Evolutionary conservation across 2,329 filamentous ascomycete species (phyloP).

Genomic region (Apiospora sp.): DNA sequence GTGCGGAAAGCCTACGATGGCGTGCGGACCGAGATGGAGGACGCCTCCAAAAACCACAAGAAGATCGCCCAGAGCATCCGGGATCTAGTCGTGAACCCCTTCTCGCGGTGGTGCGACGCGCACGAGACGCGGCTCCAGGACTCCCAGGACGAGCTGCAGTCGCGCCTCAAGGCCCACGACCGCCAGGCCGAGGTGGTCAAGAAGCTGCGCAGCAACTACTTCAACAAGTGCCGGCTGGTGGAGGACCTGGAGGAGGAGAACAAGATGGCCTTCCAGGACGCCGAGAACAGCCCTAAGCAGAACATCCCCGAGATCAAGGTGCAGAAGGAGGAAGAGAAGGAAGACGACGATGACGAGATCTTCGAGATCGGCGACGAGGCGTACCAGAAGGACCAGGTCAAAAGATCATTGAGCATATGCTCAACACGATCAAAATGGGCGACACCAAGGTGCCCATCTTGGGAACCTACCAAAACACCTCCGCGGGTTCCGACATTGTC

Average conservation of each 20-base stretch:
- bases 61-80: conserved; percentile 97
- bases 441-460: conserved; percentile 96
- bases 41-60: conserved; percentile 86
- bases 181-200: conserved; percentile 89
- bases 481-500: conserved; percentile 89
- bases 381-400: conserved; percentile 85
- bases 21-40: conserved; percentile 89
- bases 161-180: conserved; percentile 90
- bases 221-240: conserved; percentile 96
- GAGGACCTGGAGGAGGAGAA: conserved; percentile 99
- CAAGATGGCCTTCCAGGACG: conserved; percentile 95
- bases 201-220: conserved; percentile 95
- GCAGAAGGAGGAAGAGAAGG: conserved; percentile 67
- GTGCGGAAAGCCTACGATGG: conserved; percentile 97
- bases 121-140: conserved; percentile 91
- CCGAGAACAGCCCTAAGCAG: conserved; percentile 67
- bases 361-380: conserved; percentile 91
- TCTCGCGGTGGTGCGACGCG: conserved; percentile 94
- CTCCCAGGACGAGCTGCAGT: conserved; percentile 93
- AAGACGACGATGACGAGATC: conserved; percentile 68
- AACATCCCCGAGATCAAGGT: conserved; percentile 88
- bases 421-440: conserved; percentile 84
- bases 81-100: conserved; percentile 93
- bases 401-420: conserved; percentile 88
- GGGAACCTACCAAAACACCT: conserved; percentile 93